Evolutionary conservation across 2,329 filamentous ascomycete genomes (phyloP).

Genomic region (Fusarium sp.): DNA sequence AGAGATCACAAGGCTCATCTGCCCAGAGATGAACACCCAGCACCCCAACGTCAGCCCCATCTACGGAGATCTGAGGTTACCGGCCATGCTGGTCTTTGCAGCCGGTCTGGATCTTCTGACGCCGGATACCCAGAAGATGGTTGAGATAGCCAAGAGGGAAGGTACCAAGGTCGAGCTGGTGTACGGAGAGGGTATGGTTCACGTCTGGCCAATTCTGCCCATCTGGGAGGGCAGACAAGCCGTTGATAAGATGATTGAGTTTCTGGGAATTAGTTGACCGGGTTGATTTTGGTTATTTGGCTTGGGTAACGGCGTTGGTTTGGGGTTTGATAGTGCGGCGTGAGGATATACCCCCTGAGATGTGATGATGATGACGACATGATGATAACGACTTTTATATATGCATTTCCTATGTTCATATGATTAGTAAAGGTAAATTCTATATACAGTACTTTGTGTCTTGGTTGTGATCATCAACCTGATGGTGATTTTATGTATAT

Average conservation of each 20-base stretch:
- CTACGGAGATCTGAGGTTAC: constrained; percentile 46
- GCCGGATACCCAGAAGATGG: constrained; percentile 47
- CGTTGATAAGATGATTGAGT: constrained; percentile 44
- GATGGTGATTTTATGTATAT: neutral
- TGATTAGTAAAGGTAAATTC: constrained; percentile 1
- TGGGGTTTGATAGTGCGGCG: constrained; percentile 4
- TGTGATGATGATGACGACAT: constrained; percentile 14
- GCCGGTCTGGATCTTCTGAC: constrained; percentile 46
- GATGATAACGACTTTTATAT: constrained; percentile 6
- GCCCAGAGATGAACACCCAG: constrained; percentile 42
- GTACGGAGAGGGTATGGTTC: constrained; percentile 48
- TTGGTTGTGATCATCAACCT: neutral
- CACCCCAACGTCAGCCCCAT: constrained; percentile 47
- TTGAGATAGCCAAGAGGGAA: constrained; percentile 39
- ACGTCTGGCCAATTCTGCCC: constrained; percentile 49
- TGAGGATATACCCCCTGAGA: constrained; percentile 26
- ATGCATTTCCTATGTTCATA: neutral
- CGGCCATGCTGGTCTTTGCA: constrained; percentile 47
- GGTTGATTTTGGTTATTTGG: neutral
- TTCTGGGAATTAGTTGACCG: constrained; percentile 34
- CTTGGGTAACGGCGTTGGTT: constrained; percentile 25
- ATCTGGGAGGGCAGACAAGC: constrained; percentile 45
- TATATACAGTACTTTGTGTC: neutral
- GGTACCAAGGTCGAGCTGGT: constrained; percentile 46
- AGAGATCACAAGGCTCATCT: constrained; percentile 44